Evolutionary conservation across 2,329 filamentous ascomycete genomes (phyloP), one percentile per base, ranked within the genome.

Genomic region (Huntiella omanensis): DNA sequence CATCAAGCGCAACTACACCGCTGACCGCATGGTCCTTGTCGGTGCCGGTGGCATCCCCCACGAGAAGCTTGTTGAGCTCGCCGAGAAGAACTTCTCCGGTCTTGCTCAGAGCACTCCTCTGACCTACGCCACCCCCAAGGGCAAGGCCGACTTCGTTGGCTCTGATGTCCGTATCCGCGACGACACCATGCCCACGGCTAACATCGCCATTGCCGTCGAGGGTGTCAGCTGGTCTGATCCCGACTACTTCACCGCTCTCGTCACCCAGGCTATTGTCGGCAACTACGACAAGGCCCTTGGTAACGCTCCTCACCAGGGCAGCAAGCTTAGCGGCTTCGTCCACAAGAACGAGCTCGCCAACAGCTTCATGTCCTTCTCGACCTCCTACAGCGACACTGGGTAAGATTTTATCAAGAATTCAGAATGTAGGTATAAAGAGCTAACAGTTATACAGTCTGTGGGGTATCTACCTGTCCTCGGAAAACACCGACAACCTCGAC

Each of bases 341-440:
- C 83, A 92, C 73, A 80, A 93, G 68, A 77, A 96, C 69, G 80
- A 87, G 64, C 76, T 98, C 52, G 91, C 91, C 65, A 98, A 94
- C 73, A 95, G 87, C 77, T 98, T 95, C 75, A 98, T 98, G 92
- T 93, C 84, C 71, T 98, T 98, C 71, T 95, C 87, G 54, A 98
- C 91, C 55, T 94, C 85, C 73, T 98, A 98, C 71, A 96, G 87
- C 61, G 91, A 98, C 65, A 98, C 91, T 63, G 91, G 87, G 86
- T 94, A 76, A 66, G 79, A 63, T n/a, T 16, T 36, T 37, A 7
- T 8, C 15, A 39, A 33, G 5, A 39, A 35, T n/a, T 8, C 12
- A 6, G 15, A 13, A 19, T 11, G n/a, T 17, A 39, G 10, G 16
- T 6, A 12, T 5, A 15, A 6, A 28, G 10, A 28, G 22, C 22